Evolutionary conservation across 2,329 filamentous ascomycete genomes (phyloP).

Genomic region (Aspergillus niger): DNA sequence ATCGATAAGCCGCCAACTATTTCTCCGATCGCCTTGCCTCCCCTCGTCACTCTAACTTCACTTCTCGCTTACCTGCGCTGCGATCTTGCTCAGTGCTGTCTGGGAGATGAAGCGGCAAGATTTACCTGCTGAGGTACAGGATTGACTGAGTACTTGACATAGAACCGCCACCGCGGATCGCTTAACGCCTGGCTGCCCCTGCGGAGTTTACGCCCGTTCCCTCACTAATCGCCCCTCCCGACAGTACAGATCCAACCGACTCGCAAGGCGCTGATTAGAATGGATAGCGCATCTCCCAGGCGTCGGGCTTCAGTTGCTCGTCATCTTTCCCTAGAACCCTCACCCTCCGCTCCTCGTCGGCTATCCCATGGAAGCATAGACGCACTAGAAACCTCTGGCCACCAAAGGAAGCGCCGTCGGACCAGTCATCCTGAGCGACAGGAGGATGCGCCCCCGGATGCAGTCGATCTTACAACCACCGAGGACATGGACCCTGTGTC

Average conservation of each 20-base stretch:
- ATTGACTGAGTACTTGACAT: not conserved
- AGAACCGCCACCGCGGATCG: not conserved
- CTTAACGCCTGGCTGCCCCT: not conserved
- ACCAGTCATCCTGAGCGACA: conserved; percentile 3
- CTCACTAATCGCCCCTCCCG: not conserved
- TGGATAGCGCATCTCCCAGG: not conserved
- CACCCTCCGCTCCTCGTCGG: not conserved
- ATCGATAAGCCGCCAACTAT: conserved; percentile 18
- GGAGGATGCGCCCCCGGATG: conserved; percentile 41
- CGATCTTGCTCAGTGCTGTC: not conserved
- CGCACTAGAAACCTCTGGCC: not conserved
- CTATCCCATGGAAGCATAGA: conserved; percentile 1
- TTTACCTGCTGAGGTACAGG: not conserved
- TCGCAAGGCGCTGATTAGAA: not conserved
- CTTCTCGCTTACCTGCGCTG: not conserved
- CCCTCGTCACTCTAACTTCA: not conserved
- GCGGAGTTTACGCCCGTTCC: not conserved
- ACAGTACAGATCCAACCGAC: not conserved
- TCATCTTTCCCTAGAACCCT: not conserved
- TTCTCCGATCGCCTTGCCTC: not conserved
- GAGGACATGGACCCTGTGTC: conserved; percentile 45
- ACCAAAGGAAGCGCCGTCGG: conserved; percentile 21
- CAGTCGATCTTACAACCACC: conserved; percentile 54
- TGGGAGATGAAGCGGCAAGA: not conserved
- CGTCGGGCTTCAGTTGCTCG: not conserved